phyloP scores from a whole-genome alignment of 257 asterid species.

The Solanum ahanhuiri region DNA sequence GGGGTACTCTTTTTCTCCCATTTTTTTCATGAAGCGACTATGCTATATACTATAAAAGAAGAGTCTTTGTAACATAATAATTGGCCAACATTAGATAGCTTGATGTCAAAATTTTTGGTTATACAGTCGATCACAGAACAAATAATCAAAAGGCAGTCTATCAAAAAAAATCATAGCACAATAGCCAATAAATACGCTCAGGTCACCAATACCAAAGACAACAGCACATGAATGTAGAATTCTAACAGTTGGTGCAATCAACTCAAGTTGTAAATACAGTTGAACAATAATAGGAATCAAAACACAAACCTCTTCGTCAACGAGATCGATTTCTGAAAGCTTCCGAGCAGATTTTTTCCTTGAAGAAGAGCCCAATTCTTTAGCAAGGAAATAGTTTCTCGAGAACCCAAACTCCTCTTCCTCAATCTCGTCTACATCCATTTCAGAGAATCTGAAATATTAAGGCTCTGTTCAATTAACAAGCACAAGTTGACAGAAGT shows the following conservation, averaged over 20 bases:
- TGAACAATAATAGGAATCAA: neutral
- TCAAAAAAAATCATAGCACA: neutral
- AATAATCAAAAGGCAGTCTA: neutral
- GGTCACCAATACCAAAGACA: neutral
- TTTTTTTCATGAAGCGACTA: neutral
- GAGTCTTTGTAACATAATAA: neutral
- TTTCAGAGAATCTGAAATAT: conserved; percentile 10
- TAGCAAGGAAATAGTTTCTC: conserved; percentile 75
- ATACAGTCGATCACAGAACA: neutral
- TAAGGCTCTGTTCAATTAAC: neutral
- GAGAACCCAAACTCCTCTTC: conserved; percentile 90
- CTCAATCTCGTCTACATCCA: conserved; percentile 47
- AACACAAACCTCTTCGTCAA: conserved; percentile 64
- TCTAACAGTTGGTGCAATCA: neutral
- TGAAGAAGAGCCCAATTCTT: conserved; percentile 62
- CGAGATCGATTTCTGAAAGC: conserved; percentile 54
- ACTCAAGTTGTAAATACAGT: neutral
- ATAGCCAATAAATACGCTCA: neutral
- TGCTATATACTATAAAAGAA: neutral
- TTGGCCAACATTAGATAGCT: neutral
- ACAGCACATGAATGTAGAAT: neutral
- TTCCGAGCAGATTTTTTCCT: conserved; percentile 59
- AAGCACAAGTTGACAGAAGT: neutral
- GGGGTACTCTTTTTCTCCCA: neutral
- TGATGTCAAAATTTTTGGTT: neutral